Percentiles rank a stretch among this genome's conserved stretches.
phyloP scores from a whole-genome alignment of 2,329 filamentous ascomycete genomes.

The Microcyclosporella mali region DNA sequence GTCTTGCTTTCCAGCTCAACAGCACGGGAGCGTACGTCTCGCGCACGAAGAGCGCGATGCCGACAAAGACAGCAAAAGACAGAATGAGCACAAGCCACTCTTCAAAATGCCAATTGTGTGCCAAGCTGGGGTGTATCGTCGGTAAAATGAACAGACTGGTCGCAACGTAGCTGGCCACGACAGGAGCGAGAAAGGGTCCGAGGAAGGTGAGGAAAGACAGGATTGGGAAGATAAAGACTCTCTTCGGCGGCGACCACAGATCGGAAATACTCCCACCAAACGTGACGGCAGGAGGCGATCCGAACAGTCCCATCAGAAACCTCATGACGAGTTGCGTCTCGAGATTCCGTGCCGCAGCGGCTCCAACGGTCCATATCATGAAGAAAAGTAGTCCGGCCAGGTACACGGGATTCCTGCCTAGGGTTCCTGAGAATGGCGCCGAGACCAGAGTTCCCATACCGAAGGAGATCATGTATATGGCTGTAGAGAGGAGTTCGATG shows the following conservation, averaged over 20 bases:
- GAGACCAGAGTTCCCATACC: constrained; percentile 33
- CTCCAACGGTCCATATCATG: constrained; percentile 13
- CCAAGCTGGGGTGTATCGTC: neutral
- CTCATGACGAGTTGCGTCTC: constrained; percentile 19
- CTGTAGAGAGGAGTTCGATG: constrained; percentile 22
- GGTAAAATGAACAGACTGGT: too few species aligned
- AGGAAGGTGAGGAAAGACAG: neutral
- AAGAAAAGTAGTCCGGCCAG: constrained; percentile 12
- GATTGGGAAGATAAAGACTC: neutral
- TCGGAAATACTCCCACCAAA: constrained; percentile 23
- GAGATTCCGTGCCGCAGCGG: constrained; percentile 17
- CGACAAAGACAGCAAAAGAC: constrained; percentile 1
- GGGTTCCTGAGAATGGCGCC: constrained; percentile 35
- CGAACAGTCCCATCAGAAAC: constrained; percentile 22
- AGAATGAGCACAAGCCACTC: constrained; percentile 33
- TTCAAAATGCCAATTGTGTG: constrained; percentile 5
- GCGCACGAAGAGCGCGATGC: constrained; percentile 38
- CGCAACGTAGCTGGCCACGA: constrained; percentile 11
- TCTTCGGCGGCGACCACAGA: constrained; percentile 11
- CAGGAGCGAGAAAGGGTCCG: constrained; percentile 18
- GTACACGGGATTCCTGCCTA: constrained; percentile 20
- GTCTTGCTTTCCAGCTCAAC: constrained; percentile 29
- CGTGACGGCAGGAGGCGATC: constrained; percentile 18
- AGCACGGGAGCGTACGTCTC: constrained; percentile 45
- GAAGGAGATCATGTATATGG: constrained; percentile 41